phyloP scores from a whole-genome alignment of 805 yeast genomes.

The Hanseniaspora guilliermondii region DNA sequence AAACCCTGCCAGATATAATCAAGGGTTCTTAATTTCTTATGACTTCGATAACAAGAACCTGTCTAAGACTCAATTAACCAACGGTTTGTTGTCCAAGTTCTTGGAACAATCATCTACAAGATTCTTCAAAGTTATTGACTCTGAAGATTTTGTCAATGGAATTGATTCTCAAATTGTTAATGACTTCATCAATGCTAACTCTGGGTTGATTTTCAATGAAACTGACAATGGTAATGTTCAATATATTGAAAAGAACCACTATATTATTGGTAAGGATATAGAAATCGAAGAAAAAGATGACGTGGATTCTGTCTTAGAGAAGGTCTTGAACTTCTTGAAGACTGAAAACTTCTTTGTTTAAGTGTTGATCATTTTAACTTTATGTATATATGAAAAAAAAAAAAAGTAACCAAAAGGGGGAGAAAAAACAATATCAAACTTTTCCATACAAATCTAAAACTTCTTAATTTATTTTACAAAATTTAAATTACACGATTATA shows the following conservation, averaged over 20 bases:
- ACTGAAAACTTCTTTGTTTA: conserved; percentile 69
- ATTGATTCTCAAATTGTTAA: conserved; percentile 28
- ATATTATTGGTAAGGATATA: conserved; percentile 37
- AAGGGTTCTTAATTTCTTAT: conserved; percentile 73
- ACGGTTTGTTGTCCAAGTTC: conserved; percentile 78
- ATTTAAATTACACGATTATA: too few species aligned
- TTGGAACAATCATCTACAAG: conserved; percentile 83
- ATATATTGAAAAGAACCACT: conserved; percentile 27
- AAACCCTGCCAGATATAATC: conserved; percentile 80
- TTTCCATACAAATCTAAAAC: too few species aligned
- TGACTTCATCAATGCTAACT: conserved; percentile 56
- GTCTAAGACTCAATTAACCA: conserved; percentile 54
- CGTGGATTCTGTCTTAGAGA: conserved; percentile 60
- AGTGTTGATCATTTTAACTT: conserved; percentile 22
- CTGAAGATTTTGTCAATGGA: conserved; percentile 44
- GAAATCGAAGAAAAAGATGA: conserved; percentile 41
- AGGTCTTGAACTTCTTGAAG: conserved; percentile 59
- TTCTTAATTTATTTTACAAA: too few species aligned
- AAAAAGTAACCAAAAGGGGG: background rate
- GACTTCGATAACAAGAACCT: conserved; percentile 33
- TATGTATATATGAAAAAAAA: background rate
- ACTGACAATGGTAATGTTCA: conserved; percentile 10
- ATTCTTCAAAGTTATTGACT: conserved; percentile 44
- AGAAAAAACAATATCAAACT: too few species aligned
- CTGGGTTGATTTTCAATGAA: conserved; percentile 70